Conservation (phyloP, 169 alveolate species). For the Miamiensis avidus region DNA sequence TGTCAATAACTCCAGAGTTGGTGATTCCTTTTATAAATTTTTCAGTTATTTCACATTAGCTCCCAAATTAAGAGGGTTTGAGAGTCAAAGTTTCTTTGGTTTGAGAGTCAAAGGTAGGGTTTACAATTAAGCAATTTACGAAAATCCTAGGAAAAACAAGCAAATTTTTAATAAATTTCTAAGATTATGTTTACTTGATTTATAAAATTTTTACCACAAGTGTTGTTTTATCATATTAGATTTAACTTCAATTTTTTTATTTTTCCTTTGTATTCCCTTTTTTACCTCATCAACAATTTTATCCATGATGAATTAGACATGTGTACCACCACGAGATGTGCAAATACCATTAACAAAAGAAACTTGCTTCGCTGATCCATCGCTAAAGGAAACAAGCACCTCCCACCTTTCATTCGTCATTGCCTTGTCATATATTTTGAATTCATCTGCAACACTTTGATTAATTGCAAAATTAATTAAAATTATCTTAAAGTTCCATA, state of each 20-base stretch:
- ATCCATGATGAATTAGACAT: conserved; percentile 96
- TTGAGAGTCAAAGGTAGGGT: conserved; percentile 99
- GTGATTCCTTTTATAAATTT: conserved; percentile 89
- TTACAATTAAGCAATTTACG: conserved; percentile 95
- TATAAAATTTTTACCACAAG: conserved; percentile 18
- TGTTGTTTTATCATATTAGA: conserved; percentile 90
- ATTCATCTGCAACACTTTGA: conserved; percentile 5
- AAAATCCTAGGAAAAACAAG: conserved; percentile 81
- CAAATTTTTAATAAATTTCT: not conserved
- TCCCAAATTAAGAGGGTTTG: conserved; percentile 90
- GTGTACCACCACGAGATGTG: conserved; percentile 99
- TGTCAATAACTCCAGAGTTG: conserved; percentile 88
- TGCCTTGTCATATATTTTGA: conserved; percentile 63
- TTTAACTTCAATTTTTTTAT: conserved; percentile 93
- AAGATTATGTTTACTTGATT: not conserved
- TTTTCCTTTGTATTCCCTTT: conserved; percentile 92
- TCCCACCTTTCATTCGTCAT: conserved; percentile 88
- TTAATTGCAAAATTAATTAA: not conserved
- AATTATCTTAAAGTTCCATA: not conserved
- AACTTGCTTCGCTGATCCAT: conserved; percentile 94
- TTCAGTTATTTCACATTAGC: conserved; percentile 88
- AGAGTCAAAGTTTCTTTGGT: conserved; percentile 98
- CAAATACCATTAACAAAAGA: conserved; percentile 98
- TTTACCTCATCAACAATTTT: conserved; percentile 92
- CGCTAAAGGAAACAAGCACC: conserved; percentile 81